A percentile compares a stretch with the other conserved stretches of the same genome.
Evolutionary conservation across 2,329 filamentous ascomycete genomes (phyloP).

Genomic region (Cladophialophora bantiana): DNA sequence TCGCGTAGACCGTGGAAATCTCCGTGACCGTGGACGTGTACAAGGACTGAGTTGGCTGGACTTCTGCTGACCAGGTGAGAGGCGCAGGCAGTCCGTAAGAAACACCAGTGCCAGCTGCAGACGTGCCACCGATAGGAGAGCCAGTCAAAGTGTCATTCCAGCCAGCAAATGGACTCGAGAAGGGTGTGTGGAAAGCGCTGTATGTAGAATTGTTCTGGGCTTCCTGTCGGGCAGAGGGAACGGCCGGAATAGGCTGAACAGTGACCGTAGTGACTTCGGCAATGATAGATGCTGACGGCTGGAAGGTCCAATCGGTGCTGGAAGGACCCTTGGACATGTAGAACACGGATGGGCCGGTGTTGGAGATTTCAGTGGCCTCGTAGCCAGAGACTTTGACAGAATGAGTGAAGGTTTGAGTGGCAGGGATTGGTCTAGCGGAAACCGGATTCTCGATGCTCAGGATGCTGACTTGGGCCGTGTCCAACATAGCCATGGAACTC

Average conservation of each 20-base stretch:
- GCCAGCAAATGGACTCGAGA: conserved; percentile 27
- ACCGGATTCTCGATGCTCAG: conserved; percentile 33
- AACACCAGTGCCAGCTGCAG: background rate
- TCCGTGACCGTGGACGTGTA: conserved; percentile 9
- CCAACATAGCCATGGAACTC: conserved; percentile 30
- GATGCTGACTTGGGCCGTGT: conserved; percentile 33
- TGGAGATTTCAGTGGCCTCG: conserved; percentile 36
- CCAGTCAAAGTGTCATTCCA: conserved; percentile 29
- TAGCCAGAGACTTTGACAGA: conserved; percentile 34
- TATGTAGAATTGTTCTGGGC: background rate
- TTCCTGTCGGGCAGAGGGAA: conserved; percentile 11
- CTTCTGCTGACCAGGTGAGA: background rate
- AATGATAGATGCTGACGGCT: conserved; percentile 20
- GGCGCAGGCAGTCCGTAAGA: background rate
- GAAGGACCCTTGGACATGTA: conserved; percentile 29
- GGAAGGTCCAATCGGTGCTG: conserved; percentile 1
- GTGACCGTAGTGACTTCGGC: conserved; percentile 31
- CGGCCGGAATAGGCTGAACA: conserved; percentile 21
- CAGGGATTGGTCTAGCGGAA: conserved; percentile 25
- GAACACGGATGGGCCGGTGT: conserved; percentile 31
- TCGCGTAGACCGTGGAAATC: conserved; percentile 21
- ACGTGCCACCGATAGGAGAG: conserved; percentile 13
- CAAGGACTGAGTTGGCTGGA: conserved; percentile 1
- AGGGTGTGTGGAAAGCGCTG: conserved; percentile 19
- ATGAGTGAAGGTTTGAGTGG: conserved; percentile 30